Evolutionary conservation across 352 stramenopile species (phyloP).

Genomic region (Pelagophyceae sp.): DNA sequence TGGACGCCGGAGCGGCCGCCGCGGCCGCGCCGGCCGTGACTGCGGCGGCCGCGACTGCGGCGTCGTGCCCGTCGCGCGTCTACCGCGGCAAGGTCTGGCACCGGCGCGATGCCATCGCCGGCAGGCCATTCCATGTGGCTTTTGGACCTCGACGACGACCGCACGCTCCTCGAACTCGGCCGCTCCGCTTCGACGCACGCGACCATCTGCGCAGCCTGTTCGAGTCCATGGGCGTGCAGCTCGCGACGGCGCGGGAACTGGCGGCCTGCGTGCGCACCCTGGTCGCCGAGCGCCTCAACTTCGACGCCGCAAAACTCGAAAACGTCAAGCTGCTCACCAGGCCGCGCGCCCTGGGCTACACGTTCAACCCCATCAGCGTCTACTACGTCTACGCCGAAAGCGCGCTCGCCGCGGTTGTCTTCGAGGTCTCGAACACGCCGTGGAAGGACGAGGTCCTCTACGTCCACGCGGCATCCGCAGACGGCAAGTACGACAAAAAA

Average conservation of each 20-base stretch:
- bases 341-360: slow-evolving; percentile 10
- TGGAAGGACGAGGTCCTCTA: slow-evolving; percentile 9
- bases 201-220: background rate
- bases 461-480: background rate
- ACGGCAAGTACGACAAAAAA: background rate
- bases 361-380: slow-evolving; percentile 22
- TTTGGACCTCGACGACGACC: background rate
- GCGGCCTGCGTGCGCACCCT: background rate
- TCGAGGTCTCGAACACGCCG: slow-evolving; percentile 21
- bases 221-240: too few relatives aligned
- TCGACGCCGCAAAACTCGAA: background rate
- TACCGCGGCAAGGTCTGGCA: background rate
- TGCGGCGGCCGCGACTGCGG: too few relatives aligned
- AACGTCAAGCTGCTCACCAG: slow-evolving; percentile 3
- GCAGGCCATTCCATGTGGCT: slow-evolving; percentile 1
- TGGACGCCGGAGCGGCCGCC: too few relatives aligned
- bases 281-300: background rate
- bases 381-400: slow-evolving; percentile 17
- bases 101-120: background rate
- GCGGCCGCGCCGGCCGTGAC: too few relatives aligned
- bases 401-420: background rate
- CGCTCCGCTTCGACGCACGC: background rate
- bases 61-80: too few relatives aligned
- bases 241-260: background rate
- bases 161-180: background rate